Conservation (phyloP, 2,329 filamentous ascomycete species). For the Pestalotiopsis sp. region DNA sequence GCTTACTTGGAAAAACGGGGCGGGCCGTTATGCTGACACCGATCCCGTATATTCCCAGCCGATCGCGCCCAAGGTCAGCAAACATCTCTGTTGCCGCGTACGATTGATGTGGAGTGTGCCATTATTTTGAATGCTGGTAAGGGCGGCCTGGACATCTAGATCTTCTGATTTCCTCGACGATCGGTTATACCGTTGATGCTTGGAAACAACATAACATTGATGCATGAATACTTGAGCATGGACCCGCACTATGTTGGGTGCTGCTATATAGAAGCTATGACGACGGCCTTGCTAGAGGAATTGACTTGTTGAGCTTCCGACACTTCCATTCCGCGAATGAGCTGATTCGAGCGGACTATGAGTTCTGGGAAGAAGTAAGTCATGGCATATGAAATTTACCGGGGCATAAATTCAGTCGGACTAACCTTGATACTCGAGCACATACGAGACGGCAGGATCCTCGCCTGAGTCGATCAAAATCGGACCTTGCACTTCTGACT, state of each 20-base stretch:
- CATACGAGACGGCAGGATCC: slow-evolving; percentile 70
- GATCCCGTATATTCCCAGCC: neutral
- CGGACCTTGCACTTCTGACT: slow-evolving; percentile 47
- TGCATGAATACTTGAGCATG: neutral
- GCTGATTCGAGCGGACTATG: slow-evolving; percentile 63
- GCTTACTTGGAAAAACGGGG: neutral
- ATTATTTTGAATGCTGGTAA: neutral
- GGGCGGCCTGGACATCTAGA: no score
- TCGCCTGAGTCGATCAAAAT: slow-evolving; percentile 62
- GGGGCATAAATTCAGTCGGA: slow-evolving; percentile 10
- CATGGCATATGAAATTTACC: no score
- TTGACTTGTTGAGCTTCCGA: slow-evolving; percentile 62
- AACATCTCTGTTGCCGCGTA: neutral
- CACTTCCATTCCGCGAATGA: slow-evolving; percentile 68
- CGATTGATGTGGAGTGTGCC: neutral
- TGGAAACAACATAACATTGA: no score
- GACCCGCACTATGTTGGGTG: neutral
- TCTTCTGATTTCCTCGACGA: no score
- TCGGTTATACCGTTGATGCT: no score
- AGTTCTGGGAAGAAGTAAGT: slow-evolving; percentile 57
- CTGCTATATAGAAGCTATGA: slow-evolving; percentile 56
- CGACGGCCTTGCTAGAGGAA: slow-evolving; percentile 66
- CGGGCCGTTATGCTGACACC: neutral
- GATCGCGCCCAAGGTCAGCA: neutral
- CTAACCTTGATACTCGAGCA: slow-evolving; percentile 73